phyloP scores from a whole-genome alignment of 306 rosid genomes.

The Begonia masoniana region DNA sequence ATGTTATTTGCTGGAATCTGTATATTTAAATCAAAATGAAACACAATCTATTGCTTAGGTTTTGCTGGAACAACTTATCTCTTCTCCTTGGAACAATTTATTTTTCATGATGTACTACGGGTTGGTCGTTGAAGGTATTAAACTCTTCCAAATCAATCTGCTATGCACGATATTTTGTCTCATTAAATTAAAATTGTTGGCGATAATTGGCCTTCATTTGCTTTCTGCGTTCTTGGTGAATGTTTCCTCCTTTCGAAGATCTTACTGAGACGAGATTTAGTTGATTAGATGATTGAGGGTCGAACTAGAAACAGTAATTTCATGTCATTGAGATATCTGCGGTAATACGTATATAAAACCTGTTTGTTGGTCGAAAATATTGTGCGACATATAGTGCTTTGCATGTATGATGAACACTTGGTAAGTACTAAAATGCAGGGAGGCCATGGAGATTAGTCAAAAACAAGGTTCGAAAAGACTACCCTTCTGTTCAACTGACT shows the following conservation, averaged over 20 bases:
- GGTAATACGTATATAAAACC: too few species aligned
- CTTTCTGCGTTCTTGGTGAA: background rate
- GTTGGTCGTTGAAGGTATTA: slow-evolving; percentile 76
- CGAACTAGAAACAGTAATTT: too few species aligned
- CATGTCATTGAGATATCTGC: too few species aligned
- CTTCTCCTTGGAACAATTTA: slow-evolving; percentile 85
- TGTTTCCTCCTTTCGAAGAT: background rate
- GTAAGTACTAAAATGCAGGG: slow-evolving; percentile 27
- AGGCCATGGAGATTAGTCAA: slow-evolving; percentile 55
- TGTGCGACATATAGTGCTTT: too few species aligned
- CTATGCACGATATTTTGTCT: too few species aligned
- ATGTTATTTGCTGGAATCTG: slow-evolving; percentile 3
- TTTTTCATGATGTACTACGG: slow-evolving; percentile 85
- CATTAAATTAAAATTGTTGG: background rate
- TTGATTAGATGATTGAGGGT: too few species aligned
- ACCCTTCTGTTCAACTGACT: slow-evolving; percentile 64
- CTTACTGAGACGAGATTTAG: too few species aligned
- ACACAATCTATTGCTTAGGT: slow-evolving; percentile 30
- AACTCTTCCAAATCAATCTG: background rate
- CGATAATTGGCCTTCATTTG: background rate
- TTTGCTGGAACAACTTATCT: slow-evolving; percentile 66
- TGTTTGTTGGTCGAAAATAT: too few species aligned
- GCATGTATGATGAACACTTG: slow-evolving; percentile 1
- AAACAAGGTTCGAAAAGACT: slow-evolving; percentile 52
- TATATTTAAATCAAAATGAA: slow-evolving; percentile 7